A percentile compares a stretch with the other conserved stretches of the same genome.
Evolutionary conservation across 805 yeast species (phyloP).

Genomic region (Lachancea waltii): DNA sequence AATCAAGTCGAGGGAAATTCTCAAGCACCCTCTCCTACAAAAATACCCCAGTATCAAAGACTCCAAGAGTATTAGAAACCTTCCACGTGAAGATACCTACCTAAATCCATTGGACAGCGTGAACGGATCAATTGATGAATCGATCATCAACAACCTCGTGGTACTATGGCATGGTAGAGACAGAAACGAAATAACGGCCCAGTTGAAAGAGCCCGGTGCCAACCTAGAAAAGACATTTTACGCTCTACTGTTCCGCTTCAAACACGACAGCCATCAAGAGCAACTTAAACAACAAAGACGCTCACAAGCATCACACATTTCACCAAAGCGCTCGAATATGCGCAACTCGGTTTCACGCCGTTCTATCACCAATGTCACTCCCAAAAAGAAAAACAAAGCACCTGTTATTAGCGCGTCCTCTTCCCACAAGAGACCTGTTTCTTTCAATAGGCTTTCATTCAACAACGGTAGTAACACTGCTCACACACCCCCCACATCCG

Average conservation of each 20-base stretch:
- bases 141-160: conserved; percentile 67
- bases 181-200: conserved; percentile 43
- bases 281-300: conserved; percentile 29
- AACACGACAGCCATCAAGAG: conserved; percentile 45
- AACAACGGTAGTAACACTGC: conserved; percentile 17
- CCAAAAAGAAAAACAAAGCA: conserved; percentile 36
- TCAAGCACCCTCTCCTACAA: conserved; percentile 71
- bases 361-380: conserved; percentile 15
- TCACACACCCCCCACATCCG: conserved; percentile 15
- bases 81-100: conserved; percentile 36
- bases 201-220: conserved; percentile 48
- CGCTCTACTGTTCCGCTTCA: conserved; percentile 63
- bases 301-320: conserved; percentile 37
- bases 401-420: conserved; percentile 42
- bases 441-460: conserved; percentile 35
- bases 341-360: conserved; percentile 7
- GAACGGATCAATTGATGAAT: conserved; percentile 50
- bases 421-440: conserved; percentile 44
- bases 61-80: conserved; percentile 31
- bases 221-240: conserved; percentile 79
- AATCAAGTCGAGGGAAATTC: conserved; percentile 69
- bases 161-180: conserved; percentile 78
- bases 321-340: conserved; percentile 12
- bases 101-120: conserved; percentile 32
- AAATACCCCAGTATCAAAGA: conserved; percentile 50